Conservation (phyloP, 2,329 filamentous ascomycete species). For the Monosporascus sp. region DNA sequence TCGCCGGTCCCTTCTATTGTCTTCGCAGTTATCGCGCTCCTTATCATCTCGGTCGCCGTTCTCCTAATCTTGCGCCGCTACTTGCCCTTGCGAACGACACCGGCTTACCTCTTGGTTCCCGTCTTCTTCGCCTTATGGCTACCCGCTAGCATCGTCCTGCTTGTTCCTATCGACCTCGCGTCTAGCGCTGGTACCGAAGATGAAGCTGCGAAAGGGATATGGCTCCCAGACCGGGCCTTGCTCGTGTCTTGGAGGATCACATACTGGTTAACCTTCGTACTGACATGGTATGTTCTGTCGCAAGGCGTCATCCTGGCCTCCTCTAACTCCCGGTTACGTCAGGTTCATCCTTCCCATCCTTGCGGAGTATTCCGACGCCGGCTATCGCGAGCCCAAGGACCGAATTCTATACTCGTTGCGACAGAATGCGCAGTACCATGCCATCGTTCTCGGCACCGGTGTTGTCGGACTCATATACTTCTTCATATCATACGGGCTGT, state of each 20-base stretch:
- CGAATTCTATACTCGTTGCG: conserved; percentile 80
- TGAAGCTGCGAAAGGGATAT: conserved; percentile 71
- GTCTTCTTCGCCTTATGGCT: conserved; percentile 96
- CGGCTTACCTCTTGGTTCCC: conserved; percentile 81
- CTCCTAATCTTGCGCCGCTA: conserved; percentile 85
- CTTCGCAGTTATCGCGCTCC: conserved; percentile 68
- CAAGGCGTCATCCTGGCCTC: background rate
- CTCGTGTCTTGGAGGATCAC: conserved; percentile 90
- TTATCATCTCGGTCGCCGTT: conserved; percentile 69
- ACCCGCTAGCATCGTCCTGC: conserved; percentile 81
- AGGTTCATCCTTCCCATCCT: conserved; percentile 89
- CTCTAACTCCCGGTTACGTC: conserved; percentile 11
- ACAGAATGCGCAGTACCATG: conserved; percentile 83
- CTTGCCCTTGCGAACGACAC: conserved; percentile 83
- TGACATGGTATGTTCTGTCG: conserved; percentile 69
- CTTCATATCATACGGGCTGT: conserved; percentile 70
- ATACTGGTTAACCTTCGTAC: conserved; percentile 93
- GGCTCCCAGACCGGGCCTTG: conserved; percentile 73
- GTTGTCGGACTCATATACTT: conserved; percentile 76
- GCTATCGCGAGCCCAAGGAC: conserved; percentile 79
- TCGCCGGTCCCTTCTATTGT: conserved; percentile 73
- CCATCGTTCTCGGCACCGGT: conserved; percentile 68
- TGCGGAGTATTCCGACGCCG: conserved; percentile 90
- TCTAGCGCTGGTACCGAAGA: conserved; percentile 73
- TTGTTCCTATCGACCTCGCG: conserved; percentile 93